A percentile compares a stretch with the other conserved stretches of the same genome.
Conservation (phyloP, 2,329 filamentous ascomycete genomes). For the Helotiales sp. region DNA sequence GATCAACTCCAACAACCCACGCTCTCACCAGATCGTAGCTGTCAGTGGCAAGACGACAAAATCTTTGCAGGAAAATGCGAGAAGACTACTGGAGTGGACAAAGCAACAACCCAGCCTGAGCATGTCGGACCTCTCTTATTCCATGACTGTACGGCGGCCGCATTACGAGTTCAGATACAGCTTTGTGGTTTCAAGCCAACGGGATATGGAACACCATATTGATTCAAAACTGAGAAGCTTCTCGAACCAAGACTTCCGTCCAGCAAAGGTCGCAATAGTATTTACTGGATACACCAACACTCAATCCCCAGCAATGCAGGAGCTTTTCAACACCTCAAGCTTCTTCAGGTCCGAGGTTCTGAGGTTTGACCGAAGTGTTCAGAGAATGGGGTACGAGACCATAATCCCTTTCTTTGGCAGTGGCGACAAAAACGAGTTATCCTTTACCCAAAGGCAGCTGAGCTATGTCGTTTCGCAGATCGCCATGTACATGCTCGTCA, state of each 20-base stretch:
- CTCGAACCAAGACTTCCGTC: no score
- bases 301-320: no score
- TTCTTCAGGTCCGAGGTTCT: no score
- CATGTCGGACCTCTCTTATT: conserved; percentile 20
- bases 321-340: no score
- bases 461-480: conserved; percentile 53
- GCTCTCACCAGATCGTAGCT: conserved; percentile 38
- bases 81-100: conserved; percentile 32
- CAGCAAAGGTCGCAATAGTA: neutral
- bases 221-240: no score
- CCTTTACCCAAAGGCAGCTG: conserved; percentile 43
- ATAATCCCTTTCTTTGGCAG: neutral
- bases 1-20: conserved; percentile 36
- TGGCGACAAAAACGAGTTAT: neutral
- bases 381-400: no score
- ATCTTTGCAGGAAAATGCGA: conserved; percentile 16
- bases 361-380: no score
- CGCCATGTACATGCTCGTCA: conserved; percentile 55
- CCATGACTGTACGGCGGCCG: conserved; percentile 45
- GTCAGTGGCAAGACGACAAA: conserved; percentile 44
- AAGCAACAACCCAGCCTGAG: conserved; percentile 7
- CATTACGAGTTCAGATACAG: conserved; percentile 49
- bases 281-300: no score
- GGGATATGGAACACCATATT: neutral
- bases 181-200: neutral